phyloP scores from a whole-genome alignment of 805 yeast species.

The Kodamaea laetipori region DNA sequence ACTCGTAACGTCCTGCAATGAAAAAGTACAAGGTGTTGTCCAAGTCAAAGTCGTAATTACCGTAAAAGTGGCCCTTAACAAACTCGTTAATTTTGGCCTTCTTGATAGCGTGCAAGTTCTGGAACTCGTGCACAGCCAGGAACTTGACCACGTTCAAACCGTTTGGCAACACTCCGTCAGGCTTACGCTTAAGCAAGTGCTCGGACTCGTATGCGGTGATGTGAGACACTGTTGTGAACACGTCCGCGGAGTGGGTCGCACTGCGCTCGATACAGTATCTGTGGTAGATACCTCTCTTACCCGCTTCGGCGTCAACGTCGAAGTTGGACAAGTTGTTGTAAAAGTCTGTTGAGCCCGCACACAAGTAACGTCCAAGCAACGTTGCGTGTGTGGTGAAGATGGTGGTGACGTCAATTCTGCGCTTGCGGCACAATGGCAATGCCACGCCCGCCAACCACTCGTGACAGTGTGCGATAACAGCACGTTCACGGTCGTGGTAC shows the following conservation, averaged over 20 bases:
- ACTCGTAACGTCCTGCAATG: constrained; percentile 97
- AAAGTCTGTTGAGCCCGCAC: constrained; percentile 96
- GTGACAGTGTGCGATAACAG: constrained; percentile 92
- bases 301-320: constrained; percentile 97
- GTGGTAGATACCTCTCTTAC: constrained; percentile 95
- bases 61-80: constrained; percentile 95
- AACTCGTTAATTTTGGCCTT: constrained; percentile 93
- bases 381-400: constrained; percentile 98
- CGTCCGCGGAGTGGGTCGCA: constrained; percentile 95
- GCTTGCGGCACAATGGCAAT: constrained; percentile 85
- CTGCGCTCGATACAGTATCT: constrained; percentile 96
- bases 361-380: constrained; percentile 86
- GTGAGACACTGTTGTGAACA: constrained; percentile 95
- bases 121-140: constrained; percentile 97
- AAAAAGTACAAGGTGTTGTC: constrained; percentile 93
- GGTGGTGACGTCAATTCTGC: constrained; percentile 91
- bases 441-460: constrained; percentile 99
- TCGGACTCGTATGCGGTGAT: constrained; percentile 97
- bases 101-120: constrained; percentile 88
- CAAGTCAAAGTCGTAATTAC: constrained; percentile 90
- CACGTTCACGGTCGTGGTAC: constrained; percentile 79
- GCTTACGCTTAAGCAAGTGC: constrained; percentile 89
- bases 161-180: constrained; percentile 97
- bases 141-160: constrained; percentile 95
- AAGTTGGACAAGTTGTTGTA: constrained; percentile 86